Conservation (phyloP, 106 monocot genomes). For the Amphibolis antarctica region DNA sequence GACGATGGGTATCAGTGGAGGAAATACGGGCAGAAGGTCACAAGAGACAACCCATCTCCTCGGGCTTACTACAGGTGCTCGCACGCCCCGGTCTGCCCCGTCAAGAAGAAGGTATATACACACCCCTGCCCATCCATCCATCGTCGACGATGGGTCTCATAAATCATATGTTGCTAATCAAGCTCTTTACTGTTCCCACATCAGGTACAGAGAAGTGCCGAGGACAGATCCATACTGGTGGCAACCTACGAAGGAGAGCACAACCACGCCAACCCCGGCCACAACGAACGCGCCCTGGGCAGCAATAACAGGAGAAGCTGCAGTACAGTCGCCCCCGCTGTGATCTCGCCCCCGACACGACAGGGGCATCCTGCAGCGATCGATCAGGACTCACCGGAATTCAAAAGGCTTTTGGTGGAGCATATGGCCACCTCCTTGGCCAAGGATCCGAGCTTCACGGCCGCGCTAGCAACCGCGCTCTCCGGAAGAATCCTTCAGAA, state of each 20-base stretch:
- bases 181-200: no score
- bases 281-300: not conserved
- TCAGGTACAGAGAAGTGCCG: conserved; percentile 52
- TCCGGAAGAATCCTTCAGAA: conserved; percentile 14
- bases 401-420: conserved; percentile 15
- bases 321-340: no score
- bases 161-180: no score
- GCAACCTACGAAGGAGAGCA: conserved; percentile 67
- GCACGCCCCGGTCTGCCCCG: conserved; percentile 62
- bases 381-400: not conserved
- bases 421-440: conserved; percentile 25
- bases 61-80: conserved; percentile 84
- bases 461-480: conserved; percentile 16
- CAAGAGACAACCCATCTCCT: conserved; percentile 67
- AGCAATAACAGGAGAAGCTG: not conserved
- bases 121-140: not conserved
- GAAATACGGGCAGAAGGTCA: conserved; percentile 74
- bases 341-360: not conserved
- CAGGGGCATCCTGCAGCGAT: no score
- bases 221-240: conserved; percentile 36
- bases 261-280: conserved; percentile 14
- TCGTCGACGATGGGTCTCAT: not conserved
- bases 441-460: conserved; percentile 20
- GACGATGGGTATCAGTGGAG: conserved; percentile 71
- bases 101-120: conserved; percentile 69